Evolutionary conservation across 2,329 filamentous ascomycete genomes (phyloP).

Genomic region (Cordyceps cateniannulata): DNA sequence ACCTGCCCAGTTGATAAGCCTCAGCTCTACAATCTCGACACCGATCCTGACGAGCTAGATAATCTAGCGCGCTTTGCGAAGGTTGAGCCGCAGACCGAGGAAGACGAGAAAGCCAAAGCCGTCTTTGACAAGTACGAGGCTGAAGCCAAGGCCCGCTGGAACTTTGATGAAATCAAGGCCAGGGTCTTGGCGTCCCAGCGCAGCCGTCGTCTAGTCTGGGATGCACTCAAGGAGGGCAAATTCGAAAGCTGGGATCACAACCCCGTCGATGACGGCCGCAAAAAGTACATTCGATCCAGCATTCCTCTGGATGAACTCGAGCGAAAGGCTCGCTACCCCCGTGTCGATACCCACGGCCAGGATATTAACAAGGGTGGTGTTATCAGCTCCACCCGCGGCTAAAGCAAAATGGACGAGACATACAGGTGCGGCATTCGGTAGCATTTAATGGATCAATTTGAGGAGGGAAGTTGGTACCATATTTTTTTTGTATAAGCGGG

Average conservation of each 20-base stretch:
- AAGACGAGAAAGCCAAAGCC: slow-evolving; percentile 40
- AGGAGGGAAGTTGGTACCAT: not conserved
- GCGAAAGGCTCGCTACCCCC: slow-evolving; percentile 65
- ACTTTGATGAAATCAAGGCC: slow-evolving; percentile 69
- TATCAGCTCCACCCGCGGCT: slow-evolving; percentile 29
- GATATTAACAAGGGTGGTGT: slow-evolving; percentile 34
- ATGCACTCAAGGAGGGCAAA: slow-evolving; percentile 66
- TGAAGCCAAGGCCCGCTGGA: slow-evolving; percentile 72
- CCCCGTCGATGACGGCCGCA: slow-evolving; percentile 61
- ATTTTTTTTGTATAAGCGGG: not conserved
- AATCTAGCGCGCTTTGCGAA: slow-evolving; percentile 56
- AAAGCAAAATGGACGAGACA: not conserved
- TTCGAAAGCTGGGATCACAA: slow-evolving; percentile 84
- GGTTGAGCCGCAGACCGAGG: slow-evolving; percentile 30
- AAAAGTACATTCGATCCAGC: slow-evolving; percentile 79
- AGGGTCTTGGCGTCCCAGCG: slow-evolving; percentile 74
- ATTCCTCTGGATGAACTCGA: slow-evolving; percentile 77
- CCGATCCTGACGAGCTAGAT: slow-evolving; percentile 69
- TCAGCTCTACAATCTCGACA: slow-evolving; percentile 73
- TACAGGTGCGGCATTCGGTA: not conserved
- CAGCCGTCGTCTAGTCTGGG: slow-evolving; percentile 71
- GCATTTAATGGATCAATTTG: not conserved
- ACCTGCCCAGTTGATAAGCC: slow-evolving; percentile 77
- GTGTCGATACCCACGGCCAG: slow-evolving; percentile 50
- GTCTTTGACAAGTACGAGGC: slow-evolving; percentile 61